These are phyloP conservation scores for Alternaria ventricosa DNA, from an alignment of 2,329 filamentous ascomycete genomes.

Conservation along the genomic window DNA sequence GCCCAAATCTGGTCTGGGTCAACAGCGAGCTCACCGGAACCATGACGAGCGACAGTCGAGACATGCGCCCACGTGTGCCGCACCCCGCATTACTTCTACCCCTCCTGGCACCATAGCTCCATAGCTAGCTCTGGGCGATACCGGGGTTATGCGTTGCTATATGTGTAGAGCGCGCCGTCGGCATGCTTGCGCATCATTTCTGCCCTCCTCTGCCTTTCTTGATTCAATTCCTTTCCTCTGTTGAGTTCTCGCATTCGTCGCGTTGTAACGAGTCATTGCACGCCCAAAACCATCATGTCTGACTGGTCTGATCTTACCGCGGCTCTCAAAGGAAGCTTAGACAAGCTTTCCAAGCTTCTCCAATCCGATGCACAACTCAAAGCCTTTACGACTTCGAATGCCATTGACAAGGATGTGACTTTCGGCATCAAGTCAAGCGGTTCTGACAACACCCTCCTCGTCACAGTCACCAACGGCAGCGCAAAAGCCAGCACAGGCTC, in stretches of 20 bases:
- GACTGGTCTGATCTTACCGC: conserved; percentile 44
- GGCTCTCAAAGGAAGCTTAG: conserved; percentile 41
- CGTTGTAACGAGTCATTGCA: neutral
- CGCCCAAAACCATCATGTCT: conserved; percentile 26
- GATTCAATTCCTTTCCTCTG: neutral
- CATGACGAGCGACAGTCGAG: conserved; percentile 22
- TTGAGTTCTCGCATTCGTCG: neutral
- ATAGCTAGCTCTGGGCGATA: conserved; percentile 17
- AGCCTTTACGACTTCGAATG: conserved; percentile 44
- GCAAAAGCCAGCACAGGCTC: conserved; percentile 36
- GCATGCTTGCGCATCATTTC: neutral
- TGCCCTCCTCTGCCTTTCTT: neutral
- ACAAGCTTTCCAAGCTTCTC: conserved; percentile 41
- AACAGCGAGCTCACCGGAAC: conserved; percentile 7
- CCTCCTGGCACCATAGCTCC: conserved; percentile 38
- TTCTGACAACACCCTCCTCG: conserved; percentile 42
- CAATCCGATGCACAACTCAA: conserved; percentile 44
- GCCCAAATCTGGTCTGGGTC: conserved; percentile 1
- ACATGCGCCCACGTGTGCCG: conserved; percentile 31
- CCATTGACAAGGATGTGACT: conserved; percentile 41
- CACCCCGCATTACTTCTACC: conserved; percentile 36
- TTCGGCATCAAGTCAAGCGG: conserved; percentile 47
- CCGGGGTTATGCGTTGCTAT: conserved; percentile 13
- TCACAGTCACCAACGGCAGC: conserved; percentile 42
- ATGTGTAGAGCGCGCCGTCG: conserved; percentile 11